Evolutionary conservation across 2,329 filamentous ascomycete genomes (phyloP).

Genomic region (Penicillium sp.): DNA sequence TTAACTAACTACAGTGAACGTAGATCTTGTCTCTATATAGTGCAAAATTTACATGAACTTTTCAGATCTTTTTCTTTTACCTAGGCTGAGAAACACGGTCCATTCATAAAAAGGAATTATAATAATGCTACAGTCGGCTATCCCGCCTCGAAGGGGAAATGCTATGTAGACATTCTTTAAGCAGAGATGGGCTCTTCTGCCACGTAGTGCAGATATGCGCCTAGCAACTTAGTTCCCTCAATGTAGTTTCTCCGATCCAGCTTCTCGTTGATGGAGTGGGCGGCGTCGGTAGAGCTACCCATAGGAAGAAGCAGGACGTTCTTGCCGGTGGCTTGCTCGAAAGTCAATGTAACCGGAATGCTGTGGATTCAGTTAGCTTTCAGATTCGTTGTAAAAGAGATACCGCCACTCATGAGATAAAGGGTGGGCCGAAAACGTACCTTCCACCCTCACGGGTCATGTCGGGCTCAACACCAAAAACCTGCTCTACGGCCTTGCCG

Average conservation of each 20-base stretch:
- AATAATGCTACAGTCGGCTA: background rate
- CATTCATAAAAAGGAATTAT: background rate
- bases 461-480: constrained; percentile 90
- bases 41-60: background rate
- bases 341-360: constrained; percentile 94
- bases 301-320: constrained; percentile 93
- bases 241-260: constrained; percentile 96
- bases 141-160: background rate
- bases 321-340: constrained; percentile 96
- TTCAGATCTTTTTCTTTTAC: background rate
- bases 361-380: constrained; percentile 46
- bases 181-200: constrained; percentile 69
- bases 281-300: constrained; percentile 94
- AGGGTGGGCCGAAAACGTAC: constrained; percentile 43
- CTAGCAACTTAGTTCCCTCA: constrained; percentile 92
- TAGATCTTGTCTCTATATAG: no score
- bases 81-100: background rate
- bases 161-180: constrained; percentile 3
- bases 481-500: constrained; percentile 89
- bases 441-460: constrained; percentile 93
- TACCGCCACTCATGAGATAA: background rate
- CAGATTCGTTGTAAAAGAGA: background rate
- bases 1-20: no score
- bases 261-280: constrained; percentile 98
- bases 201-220: constrained; percentile 93